Evolutionary conservation across 169 alveolate genomes (phyloP).

Genomic region (Plasmodium gonderi): DNA sequence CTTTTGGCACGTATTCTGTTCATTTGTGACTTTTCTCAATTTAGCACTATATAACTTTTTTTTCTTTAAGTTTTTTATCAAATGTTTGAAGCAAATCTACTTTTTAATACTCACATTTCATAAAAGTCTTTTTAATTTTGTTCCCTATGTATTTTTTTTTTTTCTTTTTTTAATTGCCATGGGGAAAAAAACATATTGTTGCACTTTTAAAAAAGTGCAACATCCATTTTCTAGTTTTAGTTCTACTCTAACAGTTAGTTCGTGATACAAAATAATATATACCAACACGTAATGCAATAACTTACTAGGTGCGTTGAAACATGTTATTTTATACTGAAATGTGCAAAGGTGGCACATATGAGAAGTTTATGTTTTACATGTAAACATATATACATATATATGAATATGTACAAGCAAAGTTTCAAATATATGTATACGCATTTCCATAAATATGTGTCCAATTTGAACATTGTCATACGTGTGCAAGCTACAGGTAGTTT

Average conservation of each 20-base stretch:
- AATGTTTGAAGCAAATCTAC: neutral
- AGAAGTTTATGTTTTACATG: neutral
- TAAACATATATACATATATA: neutral
- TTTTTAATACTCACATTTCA: neutral
- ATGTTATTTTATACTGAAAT: no score
- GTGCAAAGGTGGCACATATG: neutral
- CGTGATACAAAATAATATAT: neutral
- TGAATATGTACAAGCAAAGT: neutral
- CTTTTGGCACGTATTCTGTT: neutral
- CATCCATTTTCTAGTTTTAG: neutral
- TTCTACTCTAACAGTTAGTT: neutral
- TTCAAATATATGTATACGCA: neutral
- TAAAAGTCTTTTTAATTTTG: neutral
- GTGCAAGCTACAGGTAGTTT: neutral
- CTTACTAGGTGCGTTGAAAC: neutral
- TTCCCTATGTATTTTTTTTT: neutral
- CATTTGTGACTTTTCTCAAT: neutral
- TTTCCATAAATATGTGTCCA: neutral
- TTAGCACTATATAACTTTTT: neutral
- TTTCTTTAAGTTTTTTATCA: neutral
- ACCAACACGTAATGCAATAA: neutral
- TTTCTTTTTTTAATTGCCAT: neutral
- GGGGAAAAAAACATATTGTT: neutral
- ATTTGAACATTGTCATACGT: neutral
- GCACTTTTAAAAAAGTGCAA: neutral